phyloP scores from a whole-genome alignment of 129 eudicot genomes.

The Apium graveolens region DNA sequence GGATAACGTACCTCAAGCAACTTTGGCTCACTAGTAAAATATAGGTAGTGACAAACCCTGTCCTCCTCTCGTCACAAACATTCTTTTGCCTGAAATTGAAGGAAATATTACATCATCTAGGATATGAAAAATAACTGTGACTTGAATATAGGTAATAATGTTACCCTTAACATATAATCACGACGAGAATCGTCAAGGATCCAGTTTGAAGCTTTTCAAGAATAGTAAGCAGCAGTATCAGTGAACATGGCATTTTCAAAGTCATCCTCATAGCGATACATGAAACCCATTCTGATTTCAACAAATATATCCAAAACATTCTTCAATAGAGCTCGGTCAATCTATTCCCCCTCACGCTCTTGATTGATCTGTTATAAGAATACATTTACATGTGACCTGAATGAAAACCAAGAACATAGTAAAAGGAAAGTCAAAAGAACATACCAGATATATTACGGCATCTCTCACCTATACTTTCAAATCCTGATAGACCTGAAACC shows the following conservation, averaged over 20 bases:
- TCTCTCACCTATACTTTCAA: constrained; percentile 77
- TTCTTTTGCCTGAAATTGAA: constrained; percentile 63
- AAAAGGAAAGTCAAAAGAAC: constrained; percentile 6
- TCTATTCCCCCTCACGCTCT: constrained; percentile 98
- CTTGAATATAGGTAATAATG: neutral
- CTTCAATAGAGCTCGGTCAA: too few relatives aligned
- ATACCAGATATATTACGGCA: constrained; percentile 98
- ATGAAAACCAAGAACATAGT: neutral
- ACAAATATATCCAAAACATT: constrained; percentile 96
- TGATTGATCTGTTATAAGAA: constrained; percentile 60
- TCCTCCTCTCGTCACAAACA: constrained; percentile 78
- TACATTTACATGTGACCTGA: neutral
- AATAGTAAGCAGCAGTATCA: too few relatives aligned
- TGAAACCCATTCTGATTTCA: constrained; percentile 92
- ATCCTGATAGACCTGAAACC: too few relatives aligned
- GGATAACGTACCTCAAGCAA: constrained; percentile 63
- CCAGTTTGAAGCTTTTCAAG: too few relatives aligned
- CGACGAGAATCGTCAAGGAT: too few relatives aligned
- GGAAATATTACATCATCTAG: constrained; percentile 5
- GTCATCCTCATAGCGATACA: constrained; percentile 78
- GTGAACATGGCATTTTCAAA: too few relatives aligned
- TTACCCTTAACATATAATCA: too few relatives aligned
- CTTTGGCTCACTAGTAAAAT: constrained; percentile 79
- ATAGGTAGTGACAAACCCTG: constrained; percentile 74
- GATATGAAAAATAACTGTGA: constrained; percentile 2